Conservation (phyloP, 2,329 filamentous ascomycete genomes). For the Colletotrichum endophyticum region DNA sequence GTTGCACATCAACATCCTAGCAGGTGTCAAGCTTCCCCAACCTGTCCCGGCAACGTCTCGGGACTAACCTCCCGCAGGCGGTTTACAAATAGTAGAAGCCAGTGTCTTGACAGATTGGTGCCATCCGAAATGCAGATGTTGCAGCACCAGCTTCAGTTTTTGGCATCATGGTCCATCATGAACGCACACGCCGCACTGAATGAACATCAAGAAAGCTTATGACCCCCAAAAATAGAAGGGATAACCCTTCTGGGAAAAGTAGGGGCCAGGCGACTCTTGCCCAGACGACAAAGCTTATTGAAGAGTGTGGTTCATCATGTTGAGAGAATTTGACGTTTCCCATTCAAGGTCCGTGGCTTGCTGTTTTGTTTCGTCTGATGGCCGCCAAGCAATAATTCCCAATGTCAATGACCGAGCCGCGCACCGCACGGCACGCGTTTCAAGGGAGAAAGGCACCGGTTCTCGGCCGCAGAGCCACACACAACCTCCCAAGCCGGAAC, state of each 20-base stretch:
- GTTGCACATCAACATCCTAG: neutral
- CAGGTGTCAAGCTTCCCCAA: neutral
- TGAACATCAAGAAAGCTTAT: neutral
- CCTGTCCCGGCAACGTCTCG: neutral
- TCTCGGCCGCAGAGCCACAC: neutral
- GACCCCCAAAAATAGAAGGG: neutral
- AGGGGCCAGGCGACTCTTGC: neutral
- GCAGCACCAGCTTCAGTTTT: neutral
- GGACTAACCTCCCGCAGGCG: no score
- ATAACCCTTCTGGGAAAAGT: neutral
- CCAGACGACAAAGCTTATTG: neutral
- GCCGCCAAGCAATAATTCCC: neutral
- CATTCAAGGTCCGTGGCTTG: neutral
- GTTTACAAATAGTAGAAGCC: neutral
- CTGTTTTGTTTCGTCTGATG: constrained; percentile 17
- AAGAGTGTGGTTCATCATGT: neutral
- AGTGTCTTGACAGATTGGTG: neutral
- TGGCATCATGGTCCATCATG: neutral
- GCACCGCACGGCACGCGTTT: constrained; percentile 14
- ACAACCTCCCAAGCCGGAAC: neutral
- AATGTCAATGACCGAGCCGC: neutral
- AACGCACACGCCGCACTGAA: neutral
- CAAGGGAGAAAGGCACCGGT: neutral
- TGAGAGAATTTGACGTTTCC: neutral
- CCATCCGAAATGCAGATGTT: neutral